Evolutionary conservation across 169 alveolate genomes (phyloP), one percentile per base, ranked within the genome.

Genomic region (Cryptosporidium xiaoi): DNA sequence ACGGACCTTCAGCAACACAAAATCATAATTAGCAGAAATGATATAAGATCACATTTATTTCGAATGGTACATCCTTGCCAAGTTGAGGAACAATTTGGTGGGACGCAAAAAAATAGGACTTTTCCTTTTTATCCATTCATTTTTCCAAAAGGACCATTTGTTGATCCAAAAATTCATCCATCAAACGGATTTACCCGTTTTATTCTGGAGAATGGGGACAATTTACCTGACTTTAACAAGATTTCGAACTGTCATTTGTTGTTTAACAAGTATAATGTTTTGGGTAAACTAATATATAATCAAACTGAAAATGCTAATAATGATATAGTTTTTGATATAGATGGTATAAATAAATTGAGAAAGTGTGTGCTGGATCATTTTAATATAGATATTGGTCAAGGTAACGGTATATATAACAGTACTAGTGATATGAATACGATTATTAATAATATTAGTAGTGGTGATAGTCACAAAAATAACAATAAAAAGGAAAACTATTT

Each of bases 1-100:
- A 91, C 94, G 15, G 93, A 91, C 34, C 83, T 90, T 46, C 94
- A 92, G 77, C 94, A 92, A 50, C 94, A 90, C 71, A 92, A 92
- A 50, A 91, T 92, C 71, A 71, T 62, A 15, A 84, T 92, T 24
- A 60, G 87, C 24, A 77, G 87, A 77, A 77, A 77, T 13, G 87
- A 77, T 20, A 77, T 51, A 12, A 69, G 56, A 62, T 67, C 92
- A 31, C 71, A 60, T 66, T 36, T 46, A 40, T 85, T 67, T 83
- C 56, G 82, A 65, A 71, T 90, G 44, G 66, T 85, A 50, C 91
- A 66, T 40, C 82, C 91, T 6, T 65, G 67, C 64, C 94, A 92
- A 82, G 66, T 92, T 31, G 94, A 92, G 33, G 82, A 84, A 51
- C 85, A 89, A 44, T 92, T 84, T 83, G 94, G 94, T n/a, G 94